Conservation (phyloP, 352 stramenopile genomes). For the Phytophthora pisi region DNA sequence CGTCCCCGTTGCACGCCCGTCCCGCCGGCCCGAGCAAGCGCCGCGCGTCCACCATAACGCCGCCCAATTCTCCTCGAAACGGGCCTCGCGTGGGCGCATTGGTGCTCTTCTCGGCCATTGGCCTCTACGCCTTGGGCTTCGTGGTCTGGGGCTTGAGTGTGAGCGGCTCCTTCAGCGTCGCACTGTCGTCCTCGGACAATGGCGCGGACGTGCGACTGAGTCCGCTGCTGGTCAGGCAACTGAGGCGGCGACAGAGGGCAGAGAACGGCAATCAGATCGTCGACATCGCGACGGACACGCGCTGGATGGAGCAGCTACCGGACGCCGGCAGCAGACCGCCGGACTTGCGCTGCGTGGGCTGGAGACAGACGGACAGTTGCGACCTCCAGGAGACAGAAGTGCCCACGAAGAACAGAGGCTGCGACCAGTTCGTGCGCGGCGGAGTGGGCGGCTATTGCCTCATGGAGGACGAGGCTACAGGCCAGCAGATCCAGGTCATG, state of each 20-base stretch:
- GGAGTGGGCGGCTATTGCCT: conserved; percentile 57
- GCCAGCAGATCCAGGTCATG: conserved; percentile 47
- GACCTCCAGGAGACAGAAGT: conserved; percentile 31
- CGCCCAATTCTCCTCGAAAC: conserved; percentile 21
- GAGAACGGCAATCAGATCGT: background rate
- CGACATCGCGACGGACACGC: background rate
- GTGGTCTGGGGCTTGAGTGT: conserved; percentile 32
- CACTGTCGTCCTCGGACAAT: conserved; percentile 10
- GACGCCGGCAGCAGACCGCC: conserved; percentile 18
- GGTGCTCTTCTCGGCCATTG: conserved; percentile 35
- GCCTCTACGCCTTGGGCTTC: conserved; percentile 34
- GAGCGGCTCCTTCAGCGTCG: conserved; percentile 12
- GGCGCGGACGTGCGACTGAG: conserved; percentile 14
- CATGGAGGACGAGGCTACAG: conserved; percentile 41
- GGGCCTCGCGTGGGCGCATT: conserved; percentile 24
- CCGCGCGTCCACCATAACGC: conserved; percentile 7
- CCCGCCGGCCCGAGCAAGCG: background rate
- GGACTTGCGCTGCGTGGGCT: conserved; percentile 48
- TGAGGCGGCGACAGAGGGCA: conserved; percentile 22
- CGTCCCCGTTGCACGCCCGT: background rate
- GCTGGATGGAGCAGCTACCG: conserved; percentile 20
- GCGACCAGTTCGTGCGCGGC: conserved; percentile 43
- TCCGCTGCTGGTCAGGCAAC: conserved; percentile 11
- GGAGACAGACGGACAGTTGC: conserved; percentile 59
- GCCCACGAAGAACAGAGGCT: conserved; percentile 42